Evolutionary conservation across 345 rosid genomes (phyloP).

Genomic region (Populus alba): DNA sequence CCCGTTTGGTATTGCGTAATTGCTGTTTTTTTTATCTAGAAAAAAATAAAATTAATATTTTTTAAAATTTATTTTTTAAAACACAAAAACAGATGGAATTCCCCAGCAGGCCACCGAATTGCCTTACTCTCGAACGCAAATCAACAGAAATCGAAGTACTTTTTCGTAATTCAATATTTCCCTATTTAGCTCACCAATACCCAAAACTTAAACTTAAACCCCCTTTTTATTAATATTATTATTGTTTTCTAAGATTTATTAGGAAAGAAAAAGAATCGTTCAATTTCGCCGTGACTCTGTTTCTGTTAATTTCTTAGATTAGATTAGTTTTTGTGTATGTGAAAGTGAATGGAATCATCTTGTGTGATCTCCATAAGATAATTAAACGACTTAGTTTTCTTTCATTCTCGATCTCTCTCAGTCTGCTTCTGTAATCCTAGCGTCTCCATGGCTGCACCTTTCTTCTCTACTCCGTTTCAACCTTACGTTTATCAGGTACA

Average conservation of each 20-base stretch:
- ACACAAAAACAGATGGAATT: too few relatives aligned
- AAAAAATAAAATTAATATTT: too few relatives aligned
- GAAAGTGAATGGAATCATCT: background rate
- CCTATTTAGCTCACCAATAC: background rate
- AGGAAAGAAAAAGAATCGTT: background rate
- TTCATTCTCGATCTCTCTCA: background rate
- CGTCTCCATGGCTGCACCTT: conserved; percentile 85
- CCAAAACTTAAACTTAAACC: background rate
- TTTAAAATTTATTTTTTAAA: too few relatives aligned
- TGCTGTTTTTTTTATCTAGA: too few relatives aligned
- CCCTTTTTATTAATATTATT: background rate
- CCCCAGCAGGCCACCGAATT: background rate
- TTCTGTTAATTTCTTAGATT: background rate
- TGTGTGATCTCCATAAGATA: background rate
- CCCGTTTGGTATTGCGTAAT: too few relatives aligned
- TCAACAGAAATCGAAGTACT: background rate
- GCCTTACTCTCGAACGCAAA: background rate
- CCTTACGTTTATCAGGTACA: conserved; percentile 94
- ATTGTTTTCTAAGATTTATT: background rate
- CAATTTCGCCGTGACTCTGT: background rate
- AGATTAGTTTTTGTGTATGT: background rate
- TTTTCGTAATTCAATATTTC: background rate
- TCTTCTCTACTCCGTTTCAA: conserved; percentile 95
- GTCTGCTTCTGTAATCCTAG: background rate
- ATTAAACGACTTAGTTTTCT: background rate